phyloP scores from a whole-genome alignment of 495 filamentous ascomycete genomes.

The Podospora sp. region DNA sequence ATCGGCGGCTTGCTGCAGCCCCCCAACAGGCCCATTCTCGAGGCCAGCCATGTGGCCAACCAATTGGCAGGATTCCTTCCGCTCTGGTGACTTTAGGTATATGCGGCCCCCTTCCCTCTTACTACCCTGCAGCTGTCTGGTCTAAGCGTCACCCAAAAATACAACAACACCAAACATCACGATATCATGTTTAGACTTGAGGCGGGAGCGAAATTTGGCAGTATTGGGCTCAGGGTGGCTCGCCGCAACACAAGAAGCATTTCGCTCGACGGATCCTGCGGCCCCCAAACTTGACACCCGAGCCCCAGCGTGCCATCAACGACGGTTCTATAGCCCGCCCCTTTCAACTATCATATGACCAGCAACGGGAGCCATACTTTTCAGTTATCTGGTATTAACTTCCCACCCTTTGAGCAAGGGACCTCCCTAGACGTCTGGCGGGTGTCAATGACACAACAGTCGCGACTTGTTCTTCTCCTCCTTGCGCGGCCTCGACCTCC shows the following conservation, averaged over 20 bases:
- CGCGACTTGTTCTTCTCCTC: neutral
- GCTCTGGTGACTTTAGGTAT: conserved; percentile 36
- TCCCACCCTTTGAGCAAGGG: conserved; percentile 21
- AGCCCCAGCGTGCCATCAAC: neutral
- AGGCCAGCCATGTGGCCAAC: conserved; percentile 16
- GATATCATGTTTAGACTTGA: neutral
- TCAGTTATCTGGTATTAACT: conserved; percentile 25
- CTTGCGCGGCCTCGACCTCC: neutral
- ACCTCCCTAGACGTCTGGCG: conserved; percentile 2
- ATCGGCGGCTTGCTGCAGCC: conserved; percentile 31
- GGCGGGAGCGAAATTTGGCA: conserved; percentile 1
- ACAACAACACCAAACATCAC: conserved; percentile 25
- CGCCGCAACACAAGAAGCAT: neutral
- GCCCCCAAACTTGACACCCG: conserved; percentile 20
- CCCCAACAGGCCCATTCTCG: conserved; percentile 22
- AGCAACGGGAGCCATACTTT: conserved; percentile 16
- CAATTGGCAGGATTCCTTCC: conserved; percentile 36
- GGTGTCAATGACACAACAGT: conserved; percentile 16
- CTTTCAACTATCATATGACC: conserved; percentile 19
- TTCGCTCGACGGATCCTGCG: conserved; percentile 1
- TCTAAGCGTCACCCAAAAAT: conserved; percentile 29
- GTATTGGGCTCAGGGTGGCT: conserved; percentile 6
- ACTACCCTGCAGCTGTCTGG: conserved; percentile 28
- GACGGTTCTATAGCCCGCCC: conserved; percentile 11
- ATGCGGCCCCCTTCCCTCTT: conserved; percentile 36